Conservation (phyloP, 176 grass and related monocot genomes). For the Juncus effusus region DNA sequence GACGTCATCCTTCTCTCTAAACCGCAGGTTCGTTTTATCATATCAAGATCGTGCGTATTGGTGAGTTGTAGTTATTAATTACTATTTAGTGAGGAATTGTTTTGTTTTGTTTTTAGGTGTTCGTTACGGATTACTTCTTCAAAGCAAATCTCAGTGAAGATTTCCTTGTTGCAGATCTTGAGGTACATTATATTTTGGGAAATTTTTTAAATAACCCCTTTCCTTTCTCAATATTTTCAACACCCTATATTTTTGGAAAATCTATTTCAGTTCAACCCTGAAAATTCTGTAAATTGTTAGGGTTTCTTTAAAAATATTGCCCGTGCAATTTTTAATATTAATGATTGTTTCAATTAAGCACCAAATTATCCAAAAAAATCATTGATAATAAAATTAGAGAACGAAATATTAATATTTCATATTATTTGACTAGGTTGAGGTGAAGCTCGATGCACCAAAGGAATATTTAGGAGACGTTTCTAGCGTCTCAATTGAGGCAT, state of each 20-base stretch:
- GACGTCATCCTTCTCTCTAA: slow-evolving; percentile 92
- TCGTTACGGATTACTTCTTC: slow-evolving; percentile 98
- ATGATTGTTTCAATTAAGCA: too few species aligned
- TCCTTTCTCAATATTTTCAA: background rate
- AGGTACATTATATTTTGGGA: slow-evolving; percentile 42
- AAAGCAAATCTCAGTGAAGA: slow-evolving; percentile 68
- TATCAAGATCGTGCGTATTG: slow-evolving; percentile 14
- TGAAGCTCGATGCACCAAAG: slow-evolving; percentile 74
- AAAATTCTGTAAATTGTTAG: too few species aligned
- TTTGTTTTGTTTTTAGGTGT: slow-evolving; percentile 50
- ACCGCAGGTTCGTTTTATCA: slow-evolving; percentile 57
- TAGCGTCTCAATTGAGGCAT: slow-evolving; percentile 66
- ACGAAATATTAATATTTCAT: slow-evolving; percentile 1
- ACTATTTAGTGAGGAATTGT: background rate
- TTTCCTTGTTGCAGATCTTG: slow-evolving; percentile 67
- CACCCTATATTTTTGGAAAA: too few species aligned
- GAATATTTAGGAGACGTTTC: slow-evolving; percentile 45
- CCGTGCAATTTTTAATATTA: too few species aligned
- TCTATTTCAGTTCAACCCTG: too few species aligned
- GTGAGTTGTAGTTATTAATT: background rate
- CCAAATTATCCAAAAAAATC: too few species aligned
- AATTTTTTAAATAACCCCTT: background rate
- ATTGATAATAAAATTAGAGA: too few species aligned
- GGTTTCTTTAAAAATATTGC: too few species aligned
- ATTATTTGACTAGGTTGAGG: slow-evolving; percentile 53